Percentiles rank a stretch among this genome's conserved stretches.
Conservation (phyloP, 2,329 filamentous ascomycete genomes). For the Byssochlamys sp. region DNA sequence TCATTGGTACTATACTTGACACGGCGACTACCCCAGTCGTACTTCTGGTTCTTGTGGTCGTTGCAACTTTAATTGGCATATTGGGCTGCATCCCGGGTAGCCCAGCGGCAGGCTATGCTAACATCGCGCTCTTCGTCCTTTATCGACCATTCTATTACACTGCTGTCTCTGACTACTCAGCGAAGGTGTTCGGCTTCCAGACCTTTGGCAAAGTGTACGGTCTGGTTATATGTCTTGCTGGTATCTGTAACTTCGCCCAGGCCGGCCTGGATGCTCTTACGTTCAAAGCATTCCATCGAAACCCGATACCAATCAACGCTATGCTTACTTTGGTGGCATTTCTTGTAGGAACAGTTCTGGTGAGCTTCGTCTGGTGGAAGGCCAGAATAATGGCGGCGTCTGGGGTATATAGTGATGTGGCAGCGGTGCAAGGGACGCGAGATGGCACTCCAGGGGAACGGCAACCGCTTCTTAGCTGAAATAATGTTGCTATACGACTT, state of each 20-base stretch:
- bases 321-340: constrained; percentile 55
- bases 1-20: constrained; percentile 73
- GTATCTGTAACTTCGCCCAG: constrained; percentile 75
- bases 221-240: constrained; percentile 74
- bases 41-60: constrained; percentile 58
- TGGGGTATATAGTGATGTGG: neutral
- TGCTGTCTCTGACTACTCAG: constrained; percentile 74
- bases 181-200: constrained; percentile 84
- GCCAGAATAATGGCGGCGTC: constrained; percentile 23
- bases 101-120: constrained; percentile 62
- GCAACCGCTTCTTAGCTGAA: neutral
- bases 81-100: constrained; percentile 63
- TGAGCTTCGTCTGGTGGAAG: constrained; percentile 54
- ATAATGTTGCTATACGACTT: neutral
- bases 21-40: constrained; percentile 63
- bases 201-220: constrained; percentile 94
- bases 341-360: constrained; percentile 55
- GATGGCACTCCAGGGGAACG: neutral
- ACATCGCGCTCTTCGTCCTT: constrained; percentile 68
- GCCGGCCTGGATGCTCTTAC: constrained; percentile 69
- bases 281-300: constrained; percentile 58
- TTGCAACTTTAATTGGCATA: constrained; percentile 65
- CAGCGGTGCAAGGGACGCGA: neutral
- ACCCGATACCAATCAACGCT: constrained; percentile 70
- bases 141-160: constrained; percentile 87